Conservation (phyloP, 2,329 filamentous ascomycete species). For the Pseudonectria buxi region DNA sequence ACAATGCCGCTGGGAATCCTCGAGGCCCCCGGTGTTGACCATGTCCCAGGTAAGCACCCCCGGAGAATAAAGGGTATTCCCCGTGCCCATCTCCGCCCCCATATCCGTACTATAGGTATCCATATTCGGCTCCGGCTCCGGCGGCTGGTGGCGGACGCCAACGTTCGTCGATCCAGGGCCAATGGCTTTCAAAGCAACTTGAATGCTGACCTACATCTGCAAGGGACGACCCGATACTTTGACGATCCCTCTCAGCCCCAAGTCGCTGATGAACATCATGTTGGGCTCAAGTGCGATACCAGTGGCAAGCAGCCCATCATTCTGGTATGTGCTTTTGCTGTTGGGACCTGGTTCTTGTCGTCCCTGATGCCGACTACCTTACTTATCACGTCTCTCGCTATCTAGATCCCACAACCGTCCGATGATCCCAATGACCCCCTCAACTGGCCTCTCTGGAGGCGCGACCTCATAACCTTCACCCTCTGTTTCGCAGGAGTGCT, state of each 20-base stretch:
- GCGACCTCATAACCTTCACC: conserved; percentile 71
- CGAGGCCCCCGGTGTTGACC: conserved; percentile 56
- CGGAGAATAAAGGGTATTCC: conserved; percentile 1
- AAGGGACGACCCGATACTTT: conserved; percentile 58
- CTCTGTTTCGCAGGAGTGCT: conserved; percentile 78
- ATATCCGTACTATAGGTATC: conserved; percentile 1
- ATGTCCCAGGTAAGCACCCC: conserved; percentile 62
- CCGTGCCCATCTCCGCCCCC: conserved; percentile 2
- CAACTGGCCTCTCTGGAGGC: conserved; percentile 77
- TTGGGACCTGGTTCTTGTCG: background rate
- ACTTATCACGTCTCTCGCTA: conserved; percentile 8
- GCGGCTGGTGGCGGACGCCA: no score
- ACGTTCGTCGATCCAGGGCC: no score
- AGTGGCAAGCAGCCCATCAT: conserved; percentile 64
- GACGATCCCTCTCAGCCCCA: conserved; percentile 49
- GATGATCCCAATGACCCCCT: conserved; percentile 88
- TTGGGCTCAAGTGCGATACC: conserved; percentile 63
- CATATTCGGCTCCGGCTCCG: no score
- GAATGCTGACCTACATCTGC: conserved; percentile 10
- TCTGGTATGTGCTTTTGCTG: conserved; percentile 46
- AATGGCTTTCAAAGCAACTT: background rate
- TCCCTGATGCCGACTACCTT: background rate
- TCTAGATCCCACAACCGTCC: conserved; percentile 68
- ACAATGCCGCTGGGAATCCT: conserved; percentile 59
- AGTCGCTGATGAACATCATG: conserved; percentile 31